Base-by-base conservation (phyloP, 495 filamentous ascomycete species). In the Sphaerosporella brunnea region DNA sequence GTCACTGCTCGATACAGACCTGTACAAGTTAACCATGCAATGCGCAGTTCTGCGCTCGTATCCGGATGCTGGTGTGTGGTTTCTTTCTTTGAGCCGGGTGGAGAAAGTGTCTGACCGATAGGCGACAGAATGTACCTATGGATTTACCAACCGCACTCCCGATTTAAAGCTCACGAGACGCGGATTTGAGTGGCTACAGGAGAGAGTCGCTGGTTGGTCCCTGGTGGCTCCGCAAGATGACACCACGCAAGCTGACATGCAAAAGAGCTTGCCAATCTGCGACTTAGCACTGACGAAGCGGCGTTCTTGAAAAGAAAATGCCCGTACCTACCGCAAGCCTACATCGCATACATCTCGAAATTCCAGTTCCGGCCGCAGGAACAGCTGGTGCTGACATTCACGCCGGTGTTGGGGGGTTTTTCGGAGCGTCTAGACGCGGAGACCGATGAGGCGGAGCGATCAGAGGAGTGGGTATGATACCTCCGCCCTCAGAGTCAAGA, bases 1-100 rank as follows among this genome's bases (percentile, higher is more conserved):
- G 63, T 95, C 90, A 50, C 78, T 97, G 51, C 74, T 97, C 32
- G 90, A 97, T 62, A 97, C 90, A 1, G 90, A 97, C 68, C 69
- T 97, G 35, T 97, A 97, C 72, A 97, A 97, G 65, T 64, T 97
- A 59, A 97, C 90, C 8, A 97, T 97, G 90, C 90, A 97, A 76
- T 93, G 83, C 60, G 90, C 87, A 34, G 75, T 96, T 52, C 70
- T 93, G 42, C 86, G 84, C 59, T 87, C 82, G 65, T 95, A 92
- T 61, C 77, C 80, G 13, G 73, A 88, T 54, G 77, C 86, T 44
- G 66, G 80, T 79, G 53, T 18, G 36, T 50, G 8, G 4, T 43
- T 28, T 47, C 44, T 16, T 35, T 44, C 10, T 24, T 21, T 44
- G 23, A 2, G n/a, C n/a, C n/a, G n/a, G n/a, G n/a, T n/a, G n/a